phyloP scores from a whole-genome alignment of 2,329 filamentous ascomycete genomes.

The Bipolaris bicolor region DNA sequence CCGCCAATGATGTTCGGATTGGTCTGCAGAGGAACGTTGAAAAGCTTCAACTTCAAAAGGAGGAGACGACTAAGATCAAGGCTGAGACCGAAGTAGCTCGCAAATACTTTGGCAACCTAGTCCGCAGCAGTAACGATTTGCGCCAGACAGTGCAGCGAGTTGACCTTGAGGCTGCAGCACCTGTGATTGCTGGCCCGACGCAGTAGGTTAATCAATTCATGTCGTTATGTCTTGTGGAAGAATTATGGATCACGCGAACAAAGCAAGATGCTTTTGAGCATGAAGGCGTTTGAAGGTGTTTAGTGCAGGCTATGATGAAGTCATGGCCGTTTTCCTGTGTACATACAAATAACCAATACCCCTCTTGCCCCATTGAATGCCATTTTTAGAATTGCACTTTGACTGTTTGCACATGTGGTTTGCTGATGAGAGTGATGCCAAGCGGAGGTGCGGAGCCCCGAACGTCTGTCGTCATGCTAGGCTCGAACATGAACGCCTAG shows the following conservation, averaged over 20 bases:
- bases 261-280: slow-evolving; percentile 13
- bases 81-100: slow-evolving; percentile 83
- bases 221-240: slow-evolving; percentile 8
- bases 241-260: slow-evolving; percentile 16
- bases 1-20: slow-evolving; percentile 83
- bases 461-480: slow-evolving; percentile 6
- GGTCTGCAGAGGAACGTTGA: slow-evolving; percentile 85
- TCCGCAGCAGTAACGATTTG: slow-evolving; percentile 65
- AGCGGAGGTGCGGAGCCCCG: slow-evolving; percentile 13
- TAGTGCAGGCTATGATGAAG: slow-evolving; percentile 21
- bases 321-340: slow-evolving; percentile 27
- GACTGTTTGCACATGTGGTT: not conserved
- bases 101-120: slow-evolving; percentile 89
- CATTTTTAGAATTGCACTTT: slow-evolving; percentile 1
- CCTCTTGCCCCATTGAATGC: slow-evolving; percentile 32
- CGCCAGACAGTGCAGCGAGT: slow-evolving; percentile 57
- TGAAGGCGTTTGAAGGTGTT: slow-evolving; percentile 29
- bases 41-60: slow-evolving; percentile 75
- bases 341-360: slow-evolving; percentile 45
- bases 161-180: slow-evolving; percentile 59
- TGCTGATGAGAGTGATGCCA: slow-evolving; percentile 8
- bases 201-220: slow-evolving; percentile 22
- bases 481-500: slow-evolving; percentile 1
- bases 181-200: slow-evolving; percentile 45
- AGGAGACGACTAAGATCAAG: slow-evolving; percentile 82